These are phyloP conservation scores for Capronia americana DNA, from an alignment of 2,329 filamentous ascomycete genomes.

Conservation along the genomic window DNA sequence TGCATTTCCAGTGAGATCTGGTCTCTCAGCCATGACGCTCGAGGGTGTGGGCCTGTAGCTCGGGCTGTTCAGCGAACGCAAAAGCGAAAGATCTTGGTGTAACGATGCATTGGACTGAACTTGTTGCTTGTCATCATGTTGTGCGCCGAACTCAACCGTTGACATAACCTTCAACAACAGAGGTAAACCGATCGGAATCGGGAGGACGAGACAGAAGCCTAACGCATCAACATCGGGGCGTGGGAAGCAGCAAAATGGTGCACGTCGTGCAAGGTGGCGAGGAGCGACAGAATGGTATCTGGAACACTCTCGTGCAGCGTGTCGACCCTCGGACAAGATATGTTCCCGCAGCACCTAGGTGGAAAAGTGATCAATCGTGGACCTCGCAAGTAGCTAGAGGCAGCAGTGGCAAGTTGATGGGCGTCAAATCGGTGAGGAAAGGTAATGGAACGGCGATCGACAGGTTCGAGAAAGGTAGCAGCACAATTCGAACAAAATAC, in stretches of 20 bases:
- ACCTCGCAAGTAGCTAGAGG: neutral
- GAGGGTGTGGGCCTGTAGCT: neutral
- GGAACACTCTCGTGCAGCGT: neutral
- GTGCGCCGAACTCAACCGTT: neutral
- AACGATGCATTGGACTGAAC: neutral
- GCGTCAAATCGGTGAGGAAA: neutral
- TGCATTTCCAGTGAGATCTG: neutral
- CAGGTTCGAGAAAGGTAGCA: neutral
- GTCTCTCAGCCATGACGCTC: neutral
- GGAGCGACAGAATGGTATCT: neutral
- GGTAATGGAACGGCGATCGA: slow-evolving; percentile 2
- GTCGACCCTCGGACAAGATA: neutral
- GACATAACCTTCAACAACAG: neutral
- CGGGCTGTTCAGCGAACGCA: neutral
- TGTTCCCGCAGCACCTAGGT: neutral
- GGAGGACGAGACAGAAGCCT: neutral
- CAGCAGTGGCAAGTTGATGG: neutral
- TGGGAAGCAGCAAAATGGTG: neutral
- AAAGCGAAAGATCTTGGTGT: neutral
- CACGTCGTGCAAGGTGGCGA: neutral
- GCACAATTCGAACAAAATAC: neutral
- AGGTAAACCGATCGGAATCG: neutral
- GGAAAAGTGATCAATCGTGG: neutral
- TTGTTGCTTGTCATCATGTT: neutral
- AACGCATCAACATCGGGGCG: neutral